Base-by-base conservation (phyloP, 495 filamentous ascomycete species). In the Penicillium coprophilum region DNA sequence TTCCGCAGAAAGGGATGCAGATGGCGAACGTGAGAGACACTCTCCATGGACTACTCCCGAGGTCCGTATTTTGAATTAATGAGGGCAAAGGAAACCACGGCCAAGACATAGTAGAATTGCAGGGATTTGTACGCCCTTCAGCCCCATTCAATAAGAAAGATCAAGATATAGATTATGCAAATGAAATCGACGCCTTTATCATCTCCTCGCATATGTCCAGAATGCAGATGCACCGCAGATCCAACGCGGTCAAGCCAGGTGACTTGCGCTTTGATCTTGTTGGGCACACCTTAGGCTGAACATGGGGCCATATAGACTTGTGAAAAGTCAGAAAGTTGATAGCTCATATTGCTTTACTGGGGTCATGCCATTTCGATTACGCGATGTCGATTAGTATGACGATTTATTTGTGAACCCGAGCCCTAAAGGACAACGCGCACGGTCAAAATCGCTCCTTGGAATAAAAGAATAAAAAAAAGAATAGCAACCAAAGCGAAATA, bases 231-330 rank as follows among this genome's bases (percentile, higher is more conserved):
- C 56, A 55, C 27, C 51, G 62, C 63, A 59, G 59, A 62, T 62
- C 58, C 30, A 50, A n/a, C 21, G 49, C 38, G 51, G 50, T 6
- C 46, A 51, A 58, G 48, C 59, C 62, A 30, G 52, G 43, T 62
- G 59, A 65, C 60, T 54, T 50, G 53, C 63, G 59, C 63, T 56
- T 57, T 54, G 63, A 60, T 62, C 53, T 36, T 54, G 38, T 61
- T 56, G 47, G 60, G 60, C 60, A 59, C 55, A 11, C 9, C 27
- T 59, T 59, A 52, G 60, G 56, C 59, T 24, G 52, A 36, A n/a
- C 28, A 27, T 27, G 24, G 24, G 24, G 24, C 24, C 24, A 27
- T 2, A 27, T 27, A 34, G 28, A 39, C 20, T 39, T 23, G 28
- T 17, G 13, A n/a, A 17, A 24, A n/a, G 11, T 7, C 13, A 2